Conservation (phyloP, 805 yeast species). For the Starmerella bacillaris region DNA sequence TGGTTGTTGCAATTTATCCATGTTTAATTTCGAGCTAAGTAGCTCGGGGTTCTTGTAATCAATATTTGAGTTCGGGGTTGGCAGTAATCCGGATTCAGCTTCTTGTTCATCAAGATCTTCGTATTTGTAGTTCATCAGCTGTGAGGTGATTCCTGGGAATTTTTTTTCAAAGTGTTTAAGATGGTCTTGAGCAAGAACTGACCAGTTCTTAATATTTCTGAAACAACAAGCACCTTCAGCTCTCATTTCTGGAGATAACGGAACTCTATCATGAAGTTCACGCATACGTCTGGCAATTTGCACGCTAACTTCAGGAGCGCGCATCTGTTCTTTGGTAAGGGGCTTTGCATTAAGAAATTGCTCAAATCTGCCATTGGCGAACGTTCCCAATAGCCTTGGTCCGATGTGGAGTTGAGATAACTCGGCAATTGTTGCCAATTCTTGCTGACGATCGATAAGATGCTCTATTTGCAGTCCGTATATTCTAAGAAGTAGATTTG, state of each 20-base stretch:
- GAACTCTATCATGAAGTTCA: constrained; percentile 71
- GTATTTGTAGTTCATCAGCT: constrained; percentile 6
- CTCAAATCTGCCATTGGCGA: constrained; percentile 83
- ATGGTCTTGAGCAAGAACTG: constrained; percentile 28
- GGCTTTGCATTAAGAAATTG: constrained; percentile 76
- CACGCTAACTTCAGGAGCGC: constrained; percentile 56
- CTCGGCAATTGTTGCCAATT: constrained; percentile 52
- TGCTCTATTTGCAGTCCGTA: constrained; percentile 78
- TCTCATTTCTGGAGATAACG: constrained; percentile 39
- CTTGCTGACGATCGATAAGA: constrained; percentile 71
- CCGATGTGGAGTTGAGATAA: constrained; percentile 68
- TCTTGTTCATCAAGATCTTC: background rate
- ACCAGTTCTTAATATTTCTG: constrained; percentile 59
- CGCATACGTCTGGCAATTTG: constrained; percentile 93
- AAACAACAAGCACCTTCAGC: constrained; percentile 45
- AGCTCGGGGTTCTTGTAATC: too few relatives aligned
- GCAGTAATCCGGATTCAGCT: constrained; percentile 24
- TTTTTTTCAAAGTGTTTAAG: constrained; percentile 29
- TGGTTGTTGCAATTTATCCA: background rate
- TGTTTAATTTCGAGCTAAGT: background rate
- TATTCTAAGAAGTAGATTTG: constrained; percentile 57
- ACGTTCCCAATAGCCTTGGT: constrained; percentile 74
- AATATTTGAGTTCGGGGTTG: too few relatives aligned
- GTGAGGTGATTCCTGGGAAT: constrained; percentile 17
- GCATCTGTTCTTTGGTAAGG: constrained; percentile 50